A percentile compares a stretch with the other conserved stretches of the same genome.
Conservation (phyloP, 192 early-diverging fungal genomes). For the Umbelopsis sp. region DNA sequence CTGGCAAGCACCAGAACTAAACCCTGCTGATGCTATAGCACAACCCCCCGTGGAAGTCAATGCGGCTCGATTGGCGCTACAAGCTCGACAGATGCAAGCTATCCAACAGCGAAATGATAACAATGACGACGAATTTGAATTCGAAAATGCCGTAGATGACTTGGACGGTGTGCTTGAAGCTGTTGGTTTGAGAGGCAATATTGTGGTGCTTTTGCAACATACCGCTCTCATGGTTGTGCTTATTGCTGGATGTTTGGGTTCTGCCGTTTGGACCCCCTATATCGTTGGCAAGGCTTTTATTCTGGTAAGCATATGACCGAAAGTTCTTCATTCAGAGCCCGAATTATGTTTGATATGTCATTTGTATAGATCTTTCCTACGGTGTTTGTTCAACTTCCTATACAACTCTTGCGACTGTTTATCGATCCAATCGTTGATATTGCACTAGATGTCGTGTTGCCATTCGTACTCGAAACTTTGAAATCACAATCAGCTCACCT, state of each 20-base stretch:
- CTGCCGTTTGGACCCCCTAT: constrained; percentile 79
- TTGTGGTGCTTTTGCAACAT: constrained; percentile 79
- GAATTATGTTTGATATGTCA: not conserved
- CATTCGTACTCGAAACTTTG: constrained; percentile 19
- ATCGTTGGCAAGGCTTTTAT: constrained; percentile 59
- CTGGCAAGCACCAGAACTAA: constrained; percentile 6
- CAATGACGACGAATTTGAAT: constrained; percentile 44
- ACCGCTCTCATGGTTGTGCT: constrained; percentile 78
- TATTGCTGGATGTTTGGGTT: constrained; percentile 68
- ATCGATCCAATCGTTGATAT: constrained; percentile 79
- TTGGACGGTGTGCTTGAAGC: constrained; percentile 83
- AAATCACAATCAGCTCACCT: not conserved
- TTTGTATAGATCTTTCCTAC: constrained; percentile 50
- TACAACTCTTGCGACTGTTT: constrained; percentile 59
- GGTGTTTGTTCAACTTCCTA: constrained; percentile 51
- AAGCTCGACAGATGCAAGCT: not conserved
- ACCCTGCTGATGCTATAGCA: not conserved
- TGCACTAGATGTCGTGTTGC: constrained; percentile 56
- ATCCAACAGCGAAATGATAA: not conserved
- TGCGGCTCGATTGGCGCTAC: constrained; percentile 11
- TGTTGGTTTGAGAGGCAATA: constrained; percentile 88
- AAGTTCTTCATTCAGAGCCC: not conserved
- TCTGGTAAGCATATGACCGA: constrained; percentile 30
- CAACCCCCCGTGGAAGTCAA: not conserved
- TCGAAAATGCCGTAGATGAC: constrained; percentile 65